phyloP scores from a whole-genome alignment of 2,329 filamentous ascomycete genomes.

The Aaosphaeria pasadenensis region DNA sequence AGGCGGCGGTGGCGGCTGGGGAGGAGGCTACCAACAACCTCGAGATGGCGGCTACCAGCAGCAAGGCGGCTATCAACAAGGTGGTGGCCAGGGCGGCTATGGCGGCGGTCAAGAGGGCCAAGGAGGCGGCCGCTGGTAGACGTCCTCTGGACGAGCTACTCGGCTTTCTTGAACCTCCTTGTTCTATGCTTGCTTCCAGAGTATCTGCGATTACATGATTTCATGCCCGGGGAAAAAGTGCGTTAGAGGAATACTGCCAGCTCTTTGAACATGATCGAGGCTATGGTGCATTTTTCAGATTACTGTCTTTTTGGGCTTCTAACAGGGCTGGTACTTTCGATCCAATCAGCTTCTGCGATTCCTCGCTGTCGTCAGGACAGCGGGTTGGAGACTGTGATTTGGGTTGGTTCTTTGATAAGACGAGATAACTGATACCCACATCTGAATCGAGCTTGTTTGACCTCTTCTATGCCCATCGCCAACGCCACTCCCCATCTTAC shows the following conservation, averaged over 20 bases:
- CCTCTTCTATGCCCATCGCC: background rate
- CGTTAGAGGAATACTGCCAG: too few relatives aligned
- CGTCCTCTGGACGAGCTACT: background rate
- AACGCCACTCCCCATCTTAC: too few relatives aligned
- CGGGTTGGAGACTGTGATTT: constrained; percentile 21
- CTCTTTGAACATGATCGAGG: background rate
- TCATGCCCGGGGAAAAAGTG: too few relatives aligned
- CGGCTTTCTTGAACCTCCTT: too few relatives aligned
- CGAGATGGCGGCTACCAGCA: constrained; percentile 28
- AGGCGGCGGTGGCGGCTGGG: constrained; percentile 22
- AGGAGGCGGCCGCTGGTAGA: constrained; percentile 33
- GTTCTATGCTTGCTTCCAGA: too few relatives aligned
- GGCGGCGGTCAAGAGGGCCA: constrained; percentile 23
- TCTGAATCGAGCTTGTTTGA: constrained; percentile 33
- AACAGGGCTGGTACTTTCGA: constrained; percentile 21
- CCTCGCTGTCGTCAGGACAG: constrained; percentile 17
- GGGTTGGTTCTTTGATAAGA: constrained; percentile 32
- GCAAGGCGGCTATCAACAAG: constrained; percentile 18
- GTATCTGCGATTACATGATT: too few relatives aligned
- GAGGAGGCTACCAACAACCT: constrained; percentile 26
- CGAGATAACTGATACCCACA: constrained; percentile 40
- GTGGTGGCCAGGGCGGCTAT: constrained; percentile 23
- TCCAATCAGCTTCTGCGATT: constrained; percentile 22
- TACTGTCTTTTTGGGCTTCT: constrained; percentile 18
- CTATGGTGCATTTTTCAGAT: constrained; percentile 7